These are phyloP conservation scores for Psilocybe tampanensis DNA, from an alignment of 768 basidiomycete genomes.

Conservation along the genomic window DNA sequence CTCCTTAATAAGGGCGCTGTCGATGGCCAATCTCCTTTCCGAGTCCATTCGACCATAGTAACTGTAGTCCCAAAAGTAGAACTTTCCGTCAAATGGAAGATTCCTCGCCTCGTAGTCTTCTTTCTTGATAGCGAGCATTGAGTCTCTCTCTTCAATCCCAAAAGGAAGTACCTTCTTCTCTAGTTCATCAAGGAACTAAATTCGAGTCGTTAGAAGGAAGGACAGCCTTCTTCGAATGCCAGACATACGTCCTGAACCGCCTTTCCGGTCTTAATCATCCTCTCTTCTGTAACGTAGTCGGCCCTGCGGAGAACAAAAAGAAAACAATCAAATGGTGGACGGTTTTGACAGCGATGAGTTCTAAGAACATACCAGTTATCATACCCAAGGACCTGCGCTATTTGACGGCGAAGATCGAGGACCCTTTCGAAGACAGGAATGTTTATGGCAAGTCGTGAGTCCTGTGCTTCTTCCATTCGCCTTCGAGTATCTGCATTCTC, in stretches of 20 bases:
- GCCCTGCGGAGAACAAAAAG: conserved; percentile 49
- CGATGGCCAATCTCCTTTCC: conserved; percentile 69
- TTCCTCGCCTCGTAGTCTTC: conserved; percentile 66
- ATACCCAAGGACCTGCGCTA: conserved; percentile 70
- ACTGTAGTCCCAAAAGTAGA: conserved; percentile 86
- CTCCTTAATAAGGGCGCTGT: conserved; percentile 81
- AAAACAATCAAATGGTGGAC: too few relatives aligned
- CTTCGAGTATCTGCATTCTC: conserved; percentile 69
- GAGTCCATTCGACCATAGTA: conserved; percentile 69
- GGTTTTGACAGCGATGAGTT: too few relatives aligned
- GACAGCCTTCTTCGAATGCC: not conserved
- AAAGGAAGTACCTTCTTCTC: conserved; percentile 73
- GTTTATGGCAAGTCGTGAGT: conserved; percentile 69
- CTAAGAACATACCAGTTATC: conserved; percentile 55
- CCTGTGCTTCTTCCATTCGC: conserved; percentile 66
- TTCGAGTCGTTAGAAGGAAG: conserved; percentile 3
- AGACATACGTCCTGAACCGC: conserved; percentile 56
- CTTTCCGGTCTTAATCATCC: conserved; percentile 79
- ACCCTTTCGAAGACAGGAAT: conserved; percentile 69
- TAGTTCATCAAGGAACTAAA: conserved; percentile 80
- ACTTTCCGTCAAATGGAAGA: conserved; percentile 66
- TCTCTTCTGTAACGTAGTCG: conserved; percentile 81
- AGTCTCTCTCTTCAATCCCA: conserved; percentile 64
- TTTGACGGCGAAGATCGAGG: conserved; percentile 69
- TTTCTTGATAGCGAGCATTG: conserved; percentile 72